Evolutionary conservation across 495 filamentous ascomycete genomes (phyloP), one percentile per base, ranked within the genome.

Genomic region (Letharia lupina): DNA sequence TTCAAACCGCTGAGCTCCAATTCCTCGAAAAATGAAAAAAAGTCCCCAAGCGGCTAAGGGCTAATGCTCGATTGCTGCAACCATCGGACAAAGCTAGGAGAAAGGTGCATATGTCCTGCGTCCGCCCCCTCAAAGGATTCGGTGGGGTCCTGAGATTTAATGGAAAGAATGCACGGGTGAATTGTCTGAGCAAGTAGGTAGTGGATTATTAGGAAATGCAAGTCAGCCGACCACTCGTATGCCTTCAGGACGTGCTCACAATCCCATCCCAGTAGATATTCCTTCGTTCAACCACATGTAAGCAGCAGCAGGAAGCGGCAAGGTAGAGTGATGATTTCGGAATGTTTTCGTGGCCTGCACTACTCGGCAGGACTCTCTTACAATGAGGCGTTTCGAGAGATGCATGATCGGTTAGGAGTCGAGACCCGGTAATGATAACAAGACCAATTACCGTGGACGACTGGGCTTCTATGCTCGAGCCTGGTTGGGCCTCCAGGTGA

Each of bases 21-120:
- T 9, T 4, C 20, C 18, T n/a, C 18, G 4, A 18, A 63, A 47
- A 11, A 57, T 13, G 16, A 16, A 28, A 42, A 44, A 41, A 44
- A 37, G 33, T 65, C 58, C 63, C 63, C 63, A 65, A 61, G 58
- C 44, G 64, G 64, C 64, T 66, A 66, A 66, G 18, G 16, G 39
- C 58, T 50, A 56, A 42, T 52, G 58, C 37, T 52, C 57, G 44
- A 37, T 35, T 65, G 59, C 59, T 65, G 64, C 64, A 66, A 66
- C 56, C 58, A 66, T 61, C 64, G 61, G 44, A 66, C 23, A 20
- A 52, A 42, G 48, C 64, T 39, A 50, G 42, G 31, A 31, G 56
- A 37, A 39, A 65, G 64, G 16, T 61, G 64, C 64, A 66, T 35
- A 56, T 66, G 64, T 61, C 64, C 64, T 66, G 64, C 64, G 57